Evolutionary conservation across 2,329 filamentous ascomycete species (phyloP).

Genomic region (Colletotrichum ledebouriae): DNA sequence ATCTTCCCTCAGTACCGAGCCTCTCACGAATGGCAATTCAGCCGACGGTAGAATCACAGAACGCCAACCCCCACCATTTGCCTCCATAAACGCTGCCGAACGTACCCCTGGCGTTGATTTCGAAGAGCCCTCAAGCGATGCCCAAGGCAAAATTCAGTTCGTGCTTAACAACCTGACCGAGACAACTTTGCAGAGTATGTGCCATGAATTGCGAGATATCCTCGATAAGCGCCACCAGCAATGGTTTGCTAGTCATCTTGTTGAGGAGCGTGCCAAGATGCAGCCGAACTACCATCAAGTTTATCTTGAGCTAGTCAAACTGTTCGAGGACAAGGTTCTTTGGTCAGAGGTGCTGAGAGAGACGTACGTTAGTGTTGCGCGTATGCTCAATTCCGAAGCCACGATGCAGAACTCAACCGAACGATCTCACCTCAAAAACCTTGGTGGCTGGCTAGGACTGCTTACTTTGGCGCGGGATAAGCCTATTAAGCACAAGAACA

Average conservation of each 20-base stretch:
- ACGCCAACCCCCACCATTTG: constrained; percentile 78
- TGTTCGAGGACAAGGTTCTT: constrained; percentile 82
- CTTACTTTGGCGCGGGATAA: constrained; percentile 93
- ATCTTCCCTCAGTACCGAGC: constrained; percentile 58
- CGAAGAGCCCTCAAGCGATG: constrained; percentile 85
- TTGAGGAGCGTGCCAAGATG: constrained; percentile 96
- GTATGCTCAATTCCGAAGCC: constrained; percentile 89
- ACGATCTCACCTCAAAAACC: constrained; percentile 89
- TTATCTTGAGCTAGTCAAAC: constrained; percentile 88
- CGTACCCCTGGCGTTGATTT: constrained; percentile 73
- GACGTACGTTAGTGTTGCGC: constrained; percentile 88
- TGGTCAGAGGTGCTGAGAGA: constrained; percentile 94
- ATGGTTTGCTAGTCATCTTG: constrained; percentile 96
- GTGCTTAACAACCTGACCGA: constrained; percentile 97
- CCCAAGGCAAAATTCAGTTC: constrained; percentile 94
- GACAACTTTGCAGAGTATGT: constrained; percentile 86
- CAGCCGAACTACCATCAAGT: constrained; percentile 97
- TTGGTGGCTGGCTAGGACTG: constrained; percentile 93
- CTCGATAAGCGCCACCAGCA: constrained; percentile 87
- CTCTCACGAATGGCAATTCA: constrained; percentile 76
- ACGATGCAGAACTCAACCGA: constrained; percentile 89
- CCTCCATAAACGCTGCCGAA: constrained; percentile 81
- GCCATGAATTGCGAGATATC: constrained; percentile 82
- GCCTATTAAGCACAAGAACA: constrained; percentile 95
- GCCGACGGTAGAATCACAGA: constrained; percentile 74